phyloP scores from a whole-genome alignment of 2,329 filamentous ascomycete genomes.

The Juglanconis juglandina region DNA sequence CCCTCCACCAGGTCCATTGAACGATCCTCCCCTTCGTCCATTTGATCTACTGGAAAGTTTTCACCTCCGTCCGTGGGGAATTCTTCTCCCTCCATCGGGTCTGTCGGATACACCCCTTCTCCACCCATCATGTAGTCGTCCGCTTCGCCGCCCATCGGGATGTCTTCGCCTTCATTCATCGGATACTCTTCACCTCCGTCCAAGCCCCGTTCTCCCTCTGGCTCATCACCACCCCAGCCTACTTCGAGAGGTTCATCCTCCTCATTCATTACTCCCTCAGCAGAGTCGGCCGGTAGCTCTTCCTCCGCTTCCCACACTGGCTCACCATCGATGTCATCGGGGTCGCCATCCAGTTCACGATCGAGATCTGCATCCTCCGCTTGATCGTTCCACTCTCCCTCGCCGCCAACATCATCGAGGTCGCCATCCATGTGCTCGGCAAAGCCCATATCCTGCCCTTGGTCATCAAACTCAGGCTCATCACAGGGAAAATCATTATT shows the following conservation, averaged over 20 bases:
- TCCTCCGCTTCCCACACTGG: background rate
- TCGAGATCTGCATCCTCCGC: background rate
- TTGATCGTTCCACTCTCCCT: background rate
- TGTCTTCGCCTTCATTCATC: background rate
- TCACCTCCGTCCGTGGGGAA: background rate
- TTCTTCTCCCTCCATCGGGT: background rate
- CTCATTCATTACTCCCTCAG: background rate
- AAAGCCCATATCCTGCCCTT: background rate
- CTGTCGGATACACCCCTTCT: background rate
- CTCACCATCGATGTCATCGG: background rate
- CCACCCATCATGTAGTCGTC: background rate
- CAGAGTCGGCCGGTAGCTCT: background rate
- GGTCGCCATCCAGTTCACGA: background rate
- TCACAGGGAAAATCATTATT: background rate
- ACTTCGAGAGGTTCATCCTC: background rate
- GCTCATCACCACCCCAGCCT: background rate
- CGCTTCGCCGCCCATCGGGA: background rate
- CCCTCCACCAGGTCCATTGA: background rate
- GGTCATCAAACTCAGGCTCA: background rate
- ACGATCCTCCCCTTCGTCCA: background rate
- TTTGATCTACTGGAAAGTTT: too few relatives aligned
- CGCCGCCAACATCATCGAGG: background rate
- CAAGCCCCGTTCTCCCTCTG: background rate
- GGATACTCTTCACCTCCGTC: background rate
- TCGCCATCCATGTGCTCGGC: background rate